Percentiles rank a stretch among this genome's conserved stretches.
These are phyloP conservation scores for Hyparrhenia diplandra DNA, from an alignment of 176 grass and related monocot genomes.

Conservation along the genomic window DNA sequence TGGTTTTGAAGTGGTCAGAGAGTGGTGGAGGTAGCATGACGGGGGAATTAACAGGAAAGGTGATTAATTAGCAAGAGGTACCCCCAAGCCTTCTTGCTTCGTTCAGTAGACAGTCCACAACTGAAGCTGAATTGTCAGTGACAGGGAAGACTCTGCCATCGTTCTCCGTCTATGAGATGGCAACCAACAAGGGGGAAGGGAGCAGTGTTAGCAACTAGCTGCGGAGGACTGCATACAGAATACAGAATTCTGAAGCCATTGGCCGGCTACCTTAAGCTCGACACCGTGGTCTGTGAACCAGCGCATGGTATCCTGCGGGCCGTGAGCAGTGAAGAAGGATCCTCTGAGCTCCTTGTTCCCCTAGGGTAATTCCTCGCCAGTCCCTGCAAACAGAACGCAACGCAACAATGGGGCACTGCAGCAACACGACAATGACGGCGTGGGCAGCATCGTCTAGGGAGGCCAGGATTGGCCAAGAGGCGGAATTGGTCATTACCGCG, in stretches of 20 bases:
- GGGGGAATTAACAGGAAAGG: background rate
- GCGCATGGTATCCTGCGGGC: conserved; percentile 75
- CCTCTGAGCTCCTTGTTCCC: conserved; percentile 72
- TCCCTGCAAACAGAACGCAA: conserved; percentile 35
- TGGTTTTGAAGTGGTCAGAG: conserved; percentile 20
- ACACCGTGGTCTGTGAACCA: conserved; percentile 85
- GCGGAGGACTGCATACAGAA: background rate
- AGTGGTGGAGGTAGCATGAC: background rate
- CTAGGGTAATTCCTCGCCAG: conserved; percentile 80
- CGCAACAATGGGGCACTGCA: too few relatives aligned
- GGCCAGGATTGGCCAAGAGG: background rate
- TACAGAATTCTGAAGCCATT: background rate
- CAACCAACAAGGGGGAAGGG: background rate
- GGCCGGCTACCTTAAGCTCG: conserved; percentile 80
- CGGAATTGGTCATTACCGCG: conserved; percentile 4
- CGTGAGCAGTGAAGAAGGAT: conserved; percentile 73
- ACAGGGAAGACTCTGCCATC: conserved; percentile 94
- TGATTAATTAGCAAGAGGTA: conserved; percentile 26
- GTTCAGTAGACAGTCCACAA: conserved; percentile 85
- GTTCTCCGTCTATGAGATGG: conserved; percentile 54
- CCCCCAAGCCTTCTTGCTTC: conserved; percentile 78
- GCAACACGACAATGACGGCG: too few relatives aligned
- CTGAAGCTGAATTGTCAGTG: conserved; percentile 65
- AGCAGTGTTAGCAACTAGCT: background rate
- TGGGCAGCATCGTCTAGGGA: background rate